Evolutionary conservation across 805 yeast genomes (phyloP).

Genomic region (Clavispora santaluciae): DNA sequence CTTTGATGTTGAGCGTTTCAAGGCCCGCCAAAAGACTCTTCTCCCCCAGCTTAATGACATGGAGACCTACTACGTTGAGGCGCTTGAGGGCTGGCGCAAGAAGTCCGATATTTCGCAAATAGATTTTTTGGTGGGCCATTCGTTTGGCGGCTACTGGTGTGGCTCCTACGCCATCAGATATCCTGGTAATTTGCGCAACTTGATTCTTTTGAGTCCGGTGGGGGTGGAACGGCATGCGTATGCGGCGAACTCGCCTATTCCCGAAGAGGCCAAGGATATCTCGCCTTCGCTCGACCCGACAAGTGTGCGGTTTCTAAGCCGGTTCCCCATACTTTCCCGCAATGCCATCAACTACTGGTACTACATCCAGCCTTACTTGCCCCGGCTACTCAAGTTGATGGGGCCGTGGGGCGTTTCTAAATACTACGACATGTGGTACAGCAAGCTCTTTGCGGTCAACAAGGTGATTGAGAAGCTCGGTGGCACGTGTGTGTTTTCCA

Average conservation of each 20-base stretch:
- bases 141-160: constrained; percentile 74
- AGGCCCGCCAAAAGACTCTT: constrained; percentile 31
- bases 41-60: constrained; percentile 37
- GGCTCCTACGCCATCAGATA: constrained; percentile 56
- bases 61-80: constrained; percentile 52
- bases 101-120: constrained; percentile 46
- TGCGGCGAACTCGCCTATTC: constrained; percentile 45
- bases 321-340: constrained; percentile 39
- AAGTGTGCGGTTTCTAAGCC: constrained; percentile 41
- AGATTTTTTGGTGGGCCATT: constrained; percentile 66
- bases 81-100: constrained; percentile 63
- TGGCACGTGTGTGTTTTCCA: constrained; percentile 21
- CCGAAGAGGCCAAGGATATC: constrained; percentile 8
- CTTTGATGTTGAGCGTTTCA: constrained; percentile 22
- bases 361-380: constrained; percentile 40
- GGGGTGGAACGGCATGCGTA: constrained; percentile 70
- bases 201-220: constrained; percentile 68
- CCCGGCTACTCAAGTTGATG: constrained; percentile 42
- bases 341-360: constrained; percentile 31
- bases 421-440: constrained; percentile 39
- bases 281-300: constrained; percentile 42
- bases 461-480: constrained; percentile 28
- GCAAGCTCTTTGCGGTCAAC: constrained; percentile 36
- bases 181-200: constrained; percentile 48
- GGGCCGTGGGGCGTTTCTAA: constrained; percentile 39